These are phyloP conservation scores for Geopyxis carbonaria DNA, from an alignment of 495 filamentous ascomycete genomes.

Conservation along the genomic window DNA sequence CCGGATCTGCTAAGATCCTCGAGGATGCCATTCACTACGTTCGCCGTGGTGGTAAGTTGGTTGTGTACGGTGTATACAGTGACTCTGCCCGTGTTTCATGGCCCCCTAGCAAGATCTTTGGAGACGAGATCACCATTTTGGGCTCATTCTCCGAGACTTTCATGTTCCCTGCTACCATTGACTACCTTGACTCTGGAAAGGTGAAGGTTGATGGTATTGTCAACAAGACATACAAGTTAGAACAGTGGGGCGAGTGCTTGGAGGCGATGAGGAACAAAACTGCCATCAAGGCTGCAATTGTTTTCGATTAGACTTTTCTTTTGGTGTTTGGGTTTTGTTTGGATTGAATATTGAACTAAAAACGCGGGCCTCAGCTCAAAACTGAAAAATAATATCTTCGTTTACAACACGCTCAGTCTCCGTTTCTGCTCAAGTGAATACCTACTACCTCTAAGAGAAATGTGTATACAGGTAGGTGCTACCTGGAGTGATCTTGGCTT, in stretches of 20 bases:
- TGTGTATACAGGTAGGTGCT: too few species aligned
- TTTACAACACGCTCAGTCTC: too few species aligned
- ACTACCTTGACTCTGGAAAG: conserved; percentile 50
- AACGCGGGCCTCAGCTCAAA: too few species aligned
- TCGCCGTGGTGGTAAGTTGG: conserved; percentile 48
- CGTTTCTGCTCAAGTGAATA: too few species aligned
- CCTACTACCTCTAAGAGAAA: too few species aligned
- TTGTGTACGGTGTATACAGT: conserved; percentile 52
- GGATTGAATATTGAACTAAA: too few species aligned
- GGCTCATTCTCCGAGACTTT: conserved; percentile 54
- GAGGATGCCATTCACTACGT: conserved; percentile 56
- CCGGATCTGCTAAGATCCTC: conserved; percentile 47
- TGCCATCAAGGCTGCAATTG: conserved; percentile 56
- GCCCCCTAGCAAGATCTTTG: conserved; percentile 49
- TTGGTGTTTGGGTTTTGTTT: not conserved
- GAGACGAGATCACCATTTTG: conserved; percentile 51
- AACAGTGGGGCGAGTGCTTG: conserved; percentile 37
- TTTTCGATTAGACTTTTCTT: conserved; percentile 36
- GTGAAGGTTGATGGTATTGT: conserved; percentile 42
- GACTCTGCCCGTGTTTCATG: conserved; percentile 43
- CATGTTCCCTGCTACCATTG: conserved; percentile 56
- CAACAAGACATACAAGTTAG: conserved; percentile 37
- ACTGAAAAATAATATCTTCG: too few species aligned
- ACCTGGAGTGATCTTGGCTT: too few species aligned
- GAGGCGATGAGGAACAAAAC: conserved; percentile 45